Evolutionary conservation across 2,329 filamentous ascomycete genomes (phyloP), one percentile per base, ranked within the genome.

Genomic region (Capronia epimyces): DNA sequence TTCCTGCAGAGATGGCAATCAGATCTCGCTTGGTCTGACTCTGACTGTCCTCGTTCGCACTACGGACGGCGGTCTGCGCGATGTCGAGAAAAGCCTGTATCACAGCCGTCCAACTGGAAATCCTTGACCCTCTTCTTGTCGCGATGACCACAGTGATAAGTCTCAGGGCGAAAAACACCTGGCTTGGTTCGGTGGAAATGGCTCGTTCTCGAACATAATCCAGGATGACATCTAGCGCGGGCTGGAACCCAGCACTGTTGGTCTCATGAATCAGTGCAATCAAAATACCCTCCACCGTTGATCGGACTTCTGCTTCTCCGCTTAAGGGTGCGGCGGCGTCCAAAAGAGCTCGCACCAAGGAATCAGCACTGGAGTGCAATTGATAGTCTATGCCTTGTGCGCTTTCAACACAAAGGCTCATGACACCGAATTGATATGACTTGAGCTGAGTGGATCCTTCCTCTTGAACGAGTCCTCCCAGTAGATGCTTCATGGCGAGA

Each of bases 391-490:
- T 69, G 21, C 81, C 81, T 60, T 81, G 81, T 46, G 83, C 77
- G 7, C 90, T 84, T 67, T 97, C 91, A 3, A 89, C 83, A 63
- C 96, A 88, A 75, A 97, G 84, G 15, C 82, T 87, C 88, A 95
- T 96, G 40, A 96, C 69, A 49, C 91, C 93, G 65, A 94, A 83
- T 56, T 86, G 84, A 66, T 95, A 95, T 12, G 89, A 75, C 43
- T 76, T 60, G 10, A 58, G 29, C 8, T 37, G 13, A 18, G 43
- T n/a, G 8, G 42, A 41, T 9, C n/a, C 31, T 16, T 45, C 46
- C 20, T 52, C 22, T 9, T 20, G 12, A 12, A 39, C 13, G 4
- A 46, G 73, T 63, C 95, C 88, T 9, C 80, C 70, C 43, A 87
- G 79, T 1, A 86, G 82, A 67, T 89, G 84, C 10, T 77, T 72